Evolutionary conservation across 176 grass and related monocot genomes (phyloP).

Genomic region (Lolium rigidum): DNA sequence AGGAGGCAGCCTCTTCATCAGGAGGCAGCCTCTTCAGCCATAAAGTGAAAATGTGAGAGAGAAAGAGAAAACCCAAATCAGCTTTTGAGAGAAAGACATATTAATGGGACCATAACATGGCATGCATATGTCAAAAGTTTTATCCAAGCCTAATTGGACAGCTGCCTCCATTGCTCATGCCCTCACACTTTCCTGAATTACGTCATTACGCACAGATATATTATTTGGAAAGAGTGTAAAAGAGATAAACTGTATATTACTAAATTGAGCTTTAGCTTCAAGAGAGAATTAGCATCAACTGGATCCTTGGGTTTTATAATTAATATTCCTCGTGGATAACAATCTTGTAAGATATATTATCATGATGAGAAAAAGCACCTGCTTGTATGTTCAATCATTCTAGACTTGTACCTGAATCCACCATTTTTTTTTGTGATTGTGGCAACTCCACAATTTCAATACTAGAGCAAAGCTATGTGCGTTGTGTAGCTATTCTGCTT

Average conservation of each 20-base stretch:
- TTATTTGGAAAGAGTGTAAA: background rate
- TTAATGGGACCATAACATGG: too few relatives aligned
- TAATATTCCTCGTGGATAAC: too few relatives aligned
- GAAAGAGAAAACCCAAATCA: too few relatives aligned
- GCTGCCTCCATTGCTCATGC: too few relatives aligned
- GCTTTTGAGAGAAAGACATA: too few relatives aligned
- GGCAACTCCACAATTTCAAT: background rate
- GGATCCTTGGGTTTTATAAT: background rate
- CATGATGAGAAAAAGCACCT: background rate
- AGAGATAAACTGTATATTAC: background rate
- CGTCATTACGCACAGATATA: background rate
- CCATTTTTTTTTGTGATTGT: background rate
- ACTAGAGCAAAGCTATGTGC: background rate
- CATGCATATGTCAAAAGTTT: too few relatives aligned
- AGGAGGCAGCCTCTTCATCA: too few relatives aligned
- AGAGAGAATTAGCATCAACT: background rate
- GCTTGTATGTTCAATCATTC: background rate
- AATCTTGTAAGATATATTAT: conserved; percentile 27
- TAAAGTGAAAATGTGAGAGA: too few relatives aligned
- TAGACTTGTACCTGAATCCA: background rate
- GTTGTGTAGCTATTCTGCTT: background rate
- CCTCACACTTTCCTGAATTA: background rate
- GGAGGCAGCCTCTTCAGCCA: too few relatives aligned
- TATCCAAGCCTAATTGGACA: too few relatives aligned
- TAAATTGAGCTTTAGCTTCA: background rate